Evolutionary conservation across 192 early-diverging fungal genomes (phyloP).

Genomic region (Backusella sp.): DNA sequence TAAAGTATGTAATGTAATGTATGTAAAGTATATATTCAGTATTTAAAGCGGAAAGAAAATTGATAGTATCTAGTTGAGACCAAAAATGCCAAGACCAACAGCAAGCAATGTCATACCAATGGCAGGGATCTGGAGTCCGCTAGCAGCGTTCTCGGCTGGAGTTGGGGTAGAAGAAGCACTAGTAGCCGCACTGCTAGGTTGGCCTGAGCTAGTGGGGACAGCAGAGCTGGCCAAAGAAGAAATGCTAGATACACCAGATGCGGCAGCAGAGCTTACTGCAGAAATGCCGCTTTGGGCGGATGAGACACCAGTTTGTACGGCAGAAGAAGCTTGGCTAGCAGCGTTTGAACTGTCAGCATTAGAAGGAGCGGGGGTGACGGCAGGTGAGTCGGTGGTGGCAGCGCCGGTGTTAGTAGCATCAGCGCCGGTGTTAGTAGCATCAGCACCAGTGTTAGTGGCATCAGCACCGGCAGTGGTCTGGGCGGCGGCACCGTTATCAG

Average conservation of each 20-base stretch:
- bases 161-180: slow-evolving; percentile 5
- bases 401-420: neutral
- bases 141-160: neutral
- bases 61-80: neutral
- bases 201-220: neutral
- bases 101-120: neutral
- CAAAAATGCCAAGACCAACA: neutral
- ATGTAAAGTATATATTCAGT: neutral
- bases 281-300: neutral
- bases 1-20: slow-evolving; percentile 2
- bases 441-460: neutral
- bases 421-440: neutral
- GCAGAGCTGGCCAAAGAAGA: neutral
- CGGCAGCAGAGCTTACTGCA: neutral
- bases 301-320: neutral
- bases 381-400: neutral
- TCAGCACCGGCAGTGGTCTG: neutral
- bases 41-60: neutral
- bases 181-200: slow-evolving; percentile 9
- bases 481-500: neutral
- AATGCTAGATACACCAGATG: neutral
- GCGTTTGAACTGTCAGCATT: neutral
- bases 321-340: neutral
- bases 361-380: neutral
- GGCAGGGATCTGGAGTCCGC: neutral